Evolutionary conservation across 495 filamentous ascomycete genomes (phyloP), one percentile per base, ranked within the genome.

Genomic region (Penicillium macrosclerotiorum): DNA sequence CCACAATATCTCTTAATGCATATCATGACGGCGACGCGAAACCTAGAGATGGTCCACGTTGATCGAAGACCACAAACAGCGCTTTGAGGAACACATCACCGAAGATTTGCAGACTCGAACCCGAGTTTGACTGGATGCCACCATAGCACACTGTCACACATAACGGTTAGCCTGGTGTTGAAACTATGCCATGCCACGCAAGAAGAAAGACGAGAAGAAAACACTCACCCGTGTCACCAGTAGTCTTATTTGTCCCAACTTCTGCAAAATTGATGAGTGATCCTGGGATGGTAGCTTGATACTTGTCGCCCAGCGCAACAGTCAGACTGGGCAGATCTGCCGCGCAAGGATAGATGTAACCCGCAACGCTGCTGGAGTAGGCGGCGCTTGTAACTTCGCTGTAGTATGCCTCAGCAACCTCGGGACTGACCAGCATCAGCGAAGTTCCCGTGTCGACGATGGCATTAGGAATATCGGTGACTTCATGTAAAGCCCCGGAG

Each of bases 11-110:
- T 8, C 11, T 19, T 4, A 16, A n/a, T 6, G n/a, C 38, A 34
- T 32, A 37, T 52, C 40, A 60, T 17, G 29, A 18, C 20, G 59
- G 57, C 36, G 54, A 25, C 3, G 66, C 71, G 50, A 74, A 51
- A 13, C 66, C 64, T 25, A 74, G 53, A 40, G 71, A 73, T 5
- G 71, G 71, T 1, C 71, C 71, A n/a, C 71, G 60, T 29, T 63
- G 53, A 52, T 94, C 83, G 54, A 92, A 92, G 13, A 85, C 85
- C 16, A 88, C 85, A 59, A 89, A 92, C 54, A 86, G 78, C 16
- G 83, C 76, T 66, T 88, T 89, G 59, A 94, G 81, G 59, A 94
- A 83, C 47, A 86, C 77, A 54, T 91, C 88, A 8, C 89, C 89
- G 51, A 83, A 85, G 57, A 94, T 85, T 59, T 89, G 81, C 48